phyloP scores from a whole-genome alignment of 2,329 filamentous ascomycete genomes.

The Orbilia oligospora region DNA sequence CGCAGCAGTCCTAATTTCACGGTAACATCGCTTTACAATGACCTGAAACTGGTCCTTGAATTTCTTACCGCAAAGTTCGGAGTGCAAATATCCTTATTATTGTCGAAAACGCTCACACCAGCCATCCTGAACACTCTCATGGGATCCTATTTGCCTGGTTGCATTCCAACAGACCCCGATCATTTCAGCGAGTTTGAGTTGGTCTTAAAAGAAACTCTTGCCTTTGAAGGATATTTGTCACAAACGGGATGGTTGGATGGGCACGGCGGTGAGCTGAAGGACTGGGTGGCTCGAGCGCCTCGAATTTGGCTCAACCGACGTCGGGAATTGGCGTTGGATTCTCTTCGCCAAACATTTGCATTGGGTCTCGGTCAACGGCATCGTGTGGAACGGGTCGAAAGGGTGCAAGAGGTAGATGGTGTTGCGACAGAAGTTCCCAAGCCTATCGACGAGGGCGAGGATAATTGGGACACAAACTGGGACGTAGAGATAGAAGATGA shows the following conservation, averaged over 20 bases:
- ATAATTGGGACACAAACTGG: conserved; percentile 75
- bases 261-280: conserved; percentile 74
- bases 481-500: conserved; percentile 79
- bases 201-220: conserved; percentile 75
- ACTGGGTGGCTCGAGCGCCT: conserved; percentile 86
- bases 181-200: conserved; percentile 80
- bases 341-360: conserved; percentile 78
- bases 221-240: conserved; percentile 77
- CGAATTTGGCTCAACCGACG: conserved; percentile 88
- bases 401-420: conserved; percentile 78
- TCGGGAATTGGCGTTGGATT: conserved; percentile 82
- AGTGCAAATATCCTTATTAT: conserved; percentile 68
- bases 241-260: conserved; percentile 73
- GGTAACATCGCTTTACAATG: conserved; percentile 67
- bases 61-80: conserved; percentile 72
- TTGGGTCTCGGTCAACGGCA: conserved; percentile 77
- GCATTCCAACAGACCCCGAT: conserved; percentile 80
- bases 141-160: conserved; percentile 79
- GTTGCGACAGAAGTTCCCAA: conserved; percentile 38
- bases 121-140: conserved; percentile 78
- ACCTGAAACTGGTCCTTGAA: conserved; percentile 69
- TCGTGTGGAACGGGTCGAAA: conserved; percentile 86
- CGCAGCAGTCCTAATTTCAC: conserved; percentile 57
- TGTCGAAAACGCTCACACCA: conserved; percentile 80
- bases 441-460: conserved; percentile 67